A percentile compares a stretch with the other conserved stretches of the same genome.
These are phyloP conservation scores for Withania somnifera DNA, from an alignment of 305 asterid genomes.

Conservation along the genomic window DNA sequence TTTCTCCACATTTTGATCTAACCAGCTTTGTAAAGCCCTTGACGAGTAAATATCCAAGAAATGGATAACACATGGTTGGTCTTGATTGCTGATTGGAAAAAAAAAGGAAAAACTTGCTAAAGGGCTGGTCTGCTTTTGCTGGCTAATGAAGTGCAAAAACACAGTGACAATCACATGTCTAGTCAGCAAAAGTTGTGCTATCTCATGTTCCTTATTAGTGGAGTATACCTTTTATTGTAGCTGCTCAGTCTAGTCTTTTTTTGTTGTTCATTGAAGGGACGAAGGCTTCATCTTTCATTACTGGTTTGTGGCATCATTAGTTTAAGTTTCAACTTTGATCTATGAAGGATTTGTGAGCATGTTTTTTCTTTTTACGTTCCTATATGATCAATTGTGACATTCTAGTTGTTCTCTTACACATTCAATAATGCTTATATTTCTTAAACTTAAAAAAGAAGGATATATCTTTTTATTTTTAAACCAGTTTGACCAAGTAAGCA, in stretches of 20 bases:
- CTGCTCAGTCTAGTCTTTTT: neutral
- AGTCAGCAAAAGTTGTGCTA: neutral
- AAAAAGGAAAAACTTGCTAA: neutral
- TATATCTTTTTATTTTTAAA: neutral
- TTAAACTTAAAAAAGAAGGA: neutral
- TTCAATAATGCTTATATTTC: neutral
- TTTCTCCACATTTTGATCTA: neutral
- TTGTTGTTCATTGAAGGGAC: neutral
- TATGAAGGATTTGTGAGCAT: neutral
- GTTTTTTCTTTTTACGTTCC: neutral
- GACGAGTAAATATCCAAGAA: neutral
- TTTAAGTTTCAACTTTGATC: neutral
- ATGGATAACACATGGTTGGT: neutral
- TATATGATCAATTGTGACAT: neutral
- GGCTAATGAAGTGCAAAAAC: neutral
- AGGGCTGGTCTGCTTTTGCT: neutral
- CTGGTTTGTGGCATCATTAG: neutral
- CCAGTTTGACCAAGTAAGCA: neutral
- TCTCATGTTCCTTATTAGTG: neutral
- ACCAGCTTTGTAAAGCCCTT: neutral
- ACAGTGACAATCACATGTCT: neutral
- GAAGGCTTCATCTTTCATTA: neutral
- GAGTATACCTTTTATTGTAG: neutral
- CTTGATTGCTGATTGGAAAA: neutral
- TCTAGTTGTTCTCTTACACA: neutral